phyloP scores from a whole-genome alignment of 2,329 filamentous ascomycete species.

The Trichoderma endophyticum region DNA sequence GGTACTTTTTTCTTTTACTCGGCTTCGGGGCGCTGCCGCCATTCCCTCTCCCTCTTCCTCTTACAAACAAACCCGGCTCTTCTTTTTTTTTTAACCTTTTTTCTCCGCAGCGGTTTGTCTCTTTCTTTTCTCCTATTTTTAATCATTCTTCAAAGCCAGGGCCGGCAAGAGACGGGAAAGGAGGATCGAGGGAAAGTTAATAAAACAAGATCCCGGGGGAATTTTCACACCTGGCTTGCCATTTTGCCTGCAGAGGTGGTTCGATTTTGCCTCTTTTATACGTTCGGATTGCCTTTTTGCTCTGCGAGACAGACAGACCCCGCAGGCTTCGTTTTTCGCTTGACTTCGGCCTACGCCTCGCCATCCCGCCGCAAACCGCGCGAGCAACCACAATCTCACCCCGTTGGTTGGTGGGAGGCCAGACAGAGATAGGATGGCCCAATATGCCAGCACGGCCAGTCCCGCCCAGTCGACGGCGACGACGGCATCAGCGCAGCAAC shows the following conservation, averaged over 20 bases:
- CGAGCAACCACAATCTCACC: slow-evolving; percentile 14
- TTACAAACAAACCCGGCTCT: not conserved
- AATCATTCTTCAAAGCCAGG: not conserved
- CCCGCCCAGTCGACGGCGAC: slow-evolving; percentile 23
- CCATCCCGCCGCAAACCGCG: slow-evolving; percentile 38
- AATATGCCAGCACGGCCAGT: slow-evolving; percentile 23
- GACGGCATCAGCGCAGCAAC: slow-evolving; percentile 21
- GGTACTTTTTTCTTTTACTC: not conserved
- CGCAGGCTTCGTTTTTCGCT: slow-evolving; percentile 9
- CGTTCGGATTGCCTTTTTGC: not conserved
- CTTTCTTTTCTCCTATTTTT: not conserved
- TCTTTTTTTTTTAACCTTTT: not conserved
- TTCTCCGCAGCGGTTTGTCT: not conserved
- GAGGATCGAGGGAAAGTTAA: not conserved
- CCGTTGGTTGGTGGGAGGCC: not conserved
- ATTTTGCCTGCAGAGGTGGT: not conserved
- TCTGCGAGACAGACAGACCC: slow-evolving; percentile 11
- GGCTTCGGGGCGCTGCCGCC: not conserved
- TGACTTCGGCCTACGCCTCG: slow-evolving; percentile 26
- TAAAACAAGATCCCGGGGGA: not conserved
- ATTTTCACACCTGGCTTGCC: not conserved
- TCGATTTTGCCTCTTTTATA: not conserved
- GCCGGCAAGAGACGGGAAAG: not conserved
- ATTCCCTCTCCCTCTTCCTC: not conserved
- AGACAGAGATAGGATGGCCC: slow-evolving; percentile 22